A percentile compares a stretch with the other conserved stretches of the same genome.
Conservation (phyloP, 495 filamentous ascomycete species). For the Penicillium simplicissimum region DNA sequence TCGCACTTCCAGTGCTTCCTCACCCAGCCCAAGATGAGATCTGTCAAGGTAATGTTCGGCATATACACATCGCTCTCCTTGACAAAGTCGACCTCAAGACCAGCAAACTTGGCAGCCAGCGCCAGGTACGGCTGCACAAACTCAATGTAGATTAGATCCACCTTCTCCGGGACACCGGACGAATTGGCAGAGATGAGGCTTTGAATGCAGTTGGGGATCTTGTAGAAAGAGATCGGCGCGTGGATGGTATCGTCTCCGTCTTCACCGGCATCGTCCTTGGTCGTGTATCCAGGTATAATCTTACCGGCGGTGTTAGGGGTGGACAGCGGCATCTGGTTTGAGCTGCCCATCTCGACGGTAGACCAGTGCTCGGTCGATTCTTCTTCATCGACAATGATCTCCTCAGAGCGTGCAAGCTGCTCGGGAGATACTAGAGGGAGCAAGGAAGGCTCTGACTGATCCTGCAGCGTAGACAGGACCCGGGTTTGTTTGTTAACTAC, state of each 20-base stretch:
- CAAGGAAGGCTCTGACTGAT: conserved; percentile 13
- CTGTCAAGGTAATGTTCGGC: conserved; percentile 66
- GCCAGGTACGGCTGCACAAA: conserved; percentile 83
- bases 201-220: conserved; percentile 80
- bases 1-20: conserved; percentile 69
- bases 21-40: conserved; percentile 76
- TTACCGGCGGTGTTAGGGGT: conserved; percentile 17
- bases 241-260: conserved; percentile 94
- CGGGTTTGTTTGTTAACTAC: conserved; percentile 72
- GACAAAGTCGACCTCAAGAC: conserved; percentile 57
- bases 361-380: not conserved
- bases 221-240: conserved; percentile 68
- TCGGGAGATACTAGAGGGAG: conserved; percentile 42
- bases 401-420: conserved; percentile 27
- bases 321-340: conserved; percentile 32
- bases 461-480: conserved; percentile 43
- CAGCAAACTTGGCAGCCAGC: conserved; percentile 67
- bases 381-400: conserved; percentile 14
- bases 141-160: conserved; percentile 88
- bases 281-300: conserved; percentile 81
- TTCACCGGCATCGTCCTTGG: conserved; percentile 76
- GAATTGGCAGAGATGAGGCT: conserved; percentile 56
- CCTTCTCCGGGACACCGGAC: conserved; percentile 55
- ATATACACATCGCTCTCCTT: conserved; percentile 63
- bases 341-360: not conserved